Evolutionary conservation across 2,329 filamentous ascomycete species (phyloP), one percentile per base, ranked within the genome.

Genomic region (Fusarium annulatum): DNA sequence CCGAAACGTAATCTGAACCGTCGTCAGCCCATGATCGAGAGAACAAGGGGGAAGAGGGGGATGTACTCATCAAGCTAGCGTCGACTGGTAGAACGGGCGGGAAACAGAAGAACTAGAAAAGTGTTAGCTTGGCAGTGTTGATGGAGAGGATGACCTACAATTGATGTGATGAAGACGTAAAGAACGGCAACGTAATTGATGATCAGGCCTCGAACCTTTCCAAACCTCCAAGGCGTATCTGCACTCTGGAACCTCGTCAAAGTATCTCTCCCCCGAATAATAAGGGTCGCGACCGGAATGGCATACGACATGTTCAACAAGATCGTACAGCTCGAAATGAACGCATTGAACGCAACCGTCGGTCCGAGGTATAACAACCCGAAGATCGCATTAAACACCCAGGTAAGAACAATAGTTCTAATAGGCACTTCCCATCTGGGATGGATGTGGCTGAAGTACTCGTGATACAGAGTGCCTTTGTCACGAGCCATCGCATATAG

Each of bases 401-500:
- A 73, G 0, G 67, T 65, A 0, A 76, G 34, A 15, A 67, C 36
- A 10, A 75, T 72, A 0, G 74, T 57, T 14, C 66, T 51, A 1
- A 76, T 61, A 0, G 74, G 74, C 0, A 76, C 72, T 45, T 76
- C 64, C n/a, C 73, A 64, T 4, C 7, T 67, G 0, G 64, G 69
- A 28, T 71, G 48, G 14, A 76, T 75, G 7, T 75, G 72, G 19
- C 55, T 64, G 5, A 76, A 67, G 36, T 66, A 73, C 2, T 49
- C 41, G 21, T 75, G 57, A 28, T 64, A 76, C 1, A 64, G 33
- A 3, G 68, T 64, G 3, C 70, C 72, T 39, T 72, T 72, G 23
- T 76, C 74, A 11, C 72, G 63, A 33, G 74, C 74, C 70, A 77
- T 68, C 9, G 84, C 78, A 67, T 80, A 86, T 18, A 85, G 69